A percentile compares a stretch with the other conserved stretches of the same genome.
These are phyloP conservation scores for Skeletonema costatum DNA, from an alignment of 108 stramenopile genomes.

Conservation along the genomic window DNA sequence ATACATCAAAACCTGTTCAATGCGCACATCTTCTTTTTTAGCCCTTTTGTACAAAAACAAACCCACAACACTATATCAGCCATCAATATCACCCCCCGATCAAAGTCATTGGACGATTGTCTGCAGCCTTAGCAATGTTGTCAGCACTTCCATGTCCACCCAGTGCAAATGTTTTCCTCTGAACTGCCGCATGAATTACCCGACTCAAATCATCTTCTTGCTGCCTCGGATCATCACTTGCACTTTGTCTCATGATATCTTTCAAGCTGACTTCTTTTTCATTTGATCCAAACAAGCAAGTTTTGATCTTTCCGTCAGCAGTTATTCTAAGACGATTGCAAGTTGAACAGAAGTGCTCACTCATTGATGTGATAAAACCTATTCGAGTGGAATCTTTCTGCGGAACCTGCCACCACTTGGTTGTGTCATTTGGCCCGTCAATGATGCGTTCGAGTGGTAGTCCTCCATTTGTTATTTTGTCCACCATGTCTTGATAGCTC, in stretches of 20 bases:
- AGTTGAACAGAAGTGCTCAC: slow-evolving; percentile 94
- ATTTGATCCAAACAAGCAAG: slow-evolving; percentile 92
- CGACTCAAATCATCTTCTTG: slow-evolving; percentile 53
- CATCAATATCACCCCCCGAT: slow-evolving; percentile 88
- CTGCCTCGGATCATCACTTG: slow-evolving; percentile 32
- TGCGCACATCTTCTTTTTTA: not conserved
- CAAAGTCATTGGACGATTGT: slow-evolving; percentile 96
- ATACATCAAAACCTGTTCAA: not conserved
- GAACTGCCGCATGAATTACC: slow-evolving; percentile 75
- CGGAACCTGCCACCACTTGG: slow-evolving; percentile 92
- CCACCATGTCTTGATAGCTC: slow-evolving; percentile 86
- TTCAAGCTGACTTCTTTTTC: slow-evolving; percentile 86
- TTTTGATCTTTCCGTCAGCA: slow-evolving; percentile 96
- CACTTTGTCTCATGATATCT: slow-evolving; percentile 75
- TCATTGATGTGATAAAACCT: slow-evolving; percentile 99
- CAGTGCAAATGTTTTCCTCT: slow-evolving; percentile 81
- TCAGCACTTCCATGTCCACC: slow-evolving; percentile 91
- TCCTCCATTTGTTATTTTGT: slow-evolving; percentile 17
- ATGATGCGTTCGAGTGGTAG: slow-evolving; percentile 38
- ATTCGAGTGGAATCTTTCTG: slow-evolving; percentile 34
- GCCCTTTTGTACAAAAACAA: not conserved
- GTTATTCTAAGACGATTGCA: slow-evolving; percentile 99
- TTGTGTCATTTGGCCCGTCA: slow-evolving; percentile 94
- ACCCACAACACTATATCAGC: not conserved
- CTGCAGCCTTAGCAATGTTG: slow-evolving; percentile 71